Evolutionary conservation across 352 stramenopile genomes (phyloP).

Genomic region (Phytophthora aleatoria): DNA sequence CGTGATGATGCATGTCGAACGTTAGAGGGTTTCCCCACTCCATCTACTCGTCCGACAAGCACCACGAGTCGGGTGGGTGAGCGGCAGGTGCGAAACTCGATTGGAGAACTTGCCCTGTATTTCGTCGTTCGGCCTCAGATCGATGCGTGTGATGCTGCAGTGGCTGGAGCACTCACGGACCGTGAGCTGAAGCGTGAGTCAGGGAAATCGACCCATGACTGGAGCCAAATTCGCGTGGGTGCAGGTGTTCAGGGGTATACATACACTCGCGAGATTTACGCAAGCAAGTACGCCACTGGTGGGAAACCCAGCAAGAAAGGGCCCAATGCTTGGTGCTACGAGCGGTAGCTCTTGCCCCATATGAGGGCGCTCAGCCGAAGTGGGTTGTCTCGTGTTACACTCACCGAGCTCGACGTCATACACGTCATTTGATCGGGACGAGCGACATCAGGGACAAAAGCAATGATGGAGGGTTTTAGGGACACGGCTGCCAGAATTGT

Average conservation of each 20-base stretch:
- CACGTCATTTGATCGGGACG: neutral
- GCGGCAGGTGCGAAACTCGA: slow-evolving; percentile 66
- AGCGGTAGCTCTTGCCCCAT: neutral
- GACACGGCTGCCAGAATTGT: neutral
- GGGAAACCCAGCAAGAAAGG: neutral
- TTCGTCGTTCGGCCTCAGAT: slow-evolving; percentile 52
- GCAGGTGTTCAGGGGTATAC: neutral
- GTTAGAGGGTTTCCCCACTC: too few relatives aligned
- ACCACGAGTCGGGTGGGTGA: slow-evolving; percentile 72
- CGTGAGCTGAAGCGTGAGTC: too few relatives aligned
- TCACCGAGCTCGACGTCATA: neutral
- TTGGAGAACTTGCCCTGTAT: slow-evolving; percentile 64
- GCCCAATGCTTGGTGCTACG: neutral
- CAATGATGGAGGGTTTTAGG: neutral
- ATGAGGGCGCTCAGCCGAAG: neutral
- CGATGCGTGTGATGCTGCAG: slow-evolving; percentile 77
- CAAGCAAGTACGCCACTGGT: neutral
- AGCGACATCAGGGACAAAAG: neutral
- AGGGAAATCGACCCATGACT: neutral
- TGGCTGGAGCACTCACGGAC: slow-evolving; percentile 27
- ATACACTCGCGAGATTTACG: too few relatives aligned
- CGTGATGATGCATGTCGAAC: slow-evolving; percentile 22
- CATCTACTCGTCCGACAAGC: too few relatives aligned
- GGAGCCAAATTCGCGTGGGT: neutral
- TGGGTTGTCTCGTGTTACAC: neutral